Conservation (phyloP, 1,284 basidiomycete species). For the Melampsora americana region DNA sequence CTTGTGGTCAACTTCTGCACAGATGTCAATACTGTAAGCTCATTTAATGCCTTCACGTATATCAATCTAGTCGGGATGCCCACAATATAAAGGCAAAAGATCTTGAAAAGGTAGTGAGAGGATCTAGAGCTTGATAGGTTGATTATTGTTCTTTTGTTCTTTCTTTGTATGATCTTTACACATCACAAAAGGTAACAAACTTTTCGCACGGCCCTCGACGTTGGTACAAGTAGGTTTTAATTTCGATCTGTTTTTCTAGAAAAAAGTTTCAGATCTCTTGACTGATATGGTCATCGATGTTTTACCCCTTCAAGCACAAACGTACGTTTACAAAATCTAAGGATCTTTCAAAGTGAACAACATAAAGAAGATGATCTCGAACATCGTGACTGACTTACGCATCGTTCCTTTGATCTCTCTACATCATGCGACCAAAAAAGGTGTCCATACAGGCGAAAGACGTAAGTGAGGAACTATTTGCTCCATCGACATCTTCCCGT, state of each 20-base stretch:
- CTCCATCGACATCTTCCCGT: neutral
- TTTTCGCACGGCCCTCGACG: conserved; percentile 34
- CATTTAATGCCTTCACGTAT: neutral
- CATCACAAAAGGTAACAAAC: conserved; percentile 23
- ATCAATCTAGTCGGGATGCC: neutral
- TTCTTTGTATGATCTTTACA: neutral
- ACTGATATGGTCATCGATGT: neutral
- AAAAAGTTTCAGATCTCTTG: neutral
- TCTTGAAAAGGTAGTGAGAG: neutral
- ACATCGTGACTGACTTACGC: neutral
- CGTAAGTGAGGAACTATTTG: conserved; percentile 10
- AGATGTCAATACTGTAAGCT: neutral
- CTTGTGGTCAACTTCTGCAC: too few relatives aligned
- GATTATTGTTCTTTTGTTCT: neutral
- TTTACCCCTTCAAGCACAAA: conserved; percentile 10
- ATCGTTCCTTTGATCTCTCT: neutral
- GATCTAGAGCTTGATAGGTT: neutral
- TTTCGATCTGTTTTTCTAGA: neutral
- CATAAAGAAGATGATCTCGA: too few relatives aligned
- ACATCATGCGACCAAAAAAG: neutral
- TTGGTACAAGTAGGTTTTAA: conserved; percentile 25
- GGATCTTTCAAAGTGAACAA: neutral
- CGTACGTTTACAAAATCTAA: neutral
- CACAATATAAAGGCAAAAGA: neutral
- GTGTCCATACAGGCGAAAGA: conserved; percentile 37